A percentile compares a stretch with the other conserved stretches of the same genome.
Conservation (phyloP, 495 filamentous ascomycete genomes). For the Penicillium lividum region DNA sequence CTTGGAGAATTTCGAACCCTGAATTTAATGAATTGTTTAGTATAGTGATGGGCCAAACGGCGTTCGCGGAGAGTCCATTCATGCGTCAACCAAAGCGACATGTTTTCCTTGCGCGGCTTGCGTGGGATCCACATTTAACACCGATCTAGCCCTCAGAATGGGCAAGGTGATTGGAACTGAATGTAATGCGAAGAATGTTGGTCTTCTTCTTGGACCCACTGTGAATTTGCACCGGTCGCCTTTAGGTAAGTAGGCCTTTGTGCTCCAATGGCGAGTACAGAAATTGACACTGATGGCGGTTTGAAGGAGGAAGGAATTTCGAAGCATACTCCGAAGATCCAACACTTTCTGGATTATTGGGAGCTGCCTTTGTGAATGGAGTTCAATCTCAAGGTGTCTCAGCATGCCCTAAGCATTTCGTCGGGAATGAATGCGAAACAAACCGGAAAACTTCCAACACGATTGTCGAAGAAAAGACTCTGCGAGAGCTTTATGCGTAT, state of each 20-base stretch:
- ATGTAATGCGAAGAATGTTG: not conserved
- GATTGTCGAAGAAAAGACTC: not conserved
- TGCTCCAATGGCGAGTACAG: not conserved
- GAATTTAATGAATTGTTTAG: not conserved
- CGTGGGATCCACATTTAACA: not conserved
- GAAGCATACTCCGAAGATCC: constrained; percentile 71
- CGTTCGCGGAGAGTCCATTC: not conserved
- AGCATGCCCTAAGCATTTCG: constrained; percentile 67
- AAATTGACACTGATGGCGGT: not conserved
- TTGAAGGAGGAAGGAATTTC: constrained; percentile 43
- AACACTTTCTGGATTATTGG: constrained; percentile 58
- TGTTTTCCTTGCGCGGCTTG: not conserved
- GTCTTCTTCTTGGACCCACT: not conserved
- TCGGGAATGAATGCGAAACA: constrained; percentile 66
- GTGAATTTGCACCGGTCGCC: not conserved
- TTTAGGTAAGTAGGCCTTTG: not conserved
- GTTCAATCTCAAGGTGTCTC: constrained; percentile 62
- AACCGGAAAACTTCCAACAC: constrained; percentile 14
- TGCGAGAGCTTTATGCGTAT: constrained; percentile 60
- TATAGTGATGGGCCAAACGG: not conserved
- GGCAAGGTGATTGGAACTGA: not conserved
- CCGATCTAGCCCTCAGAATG: not conserved
- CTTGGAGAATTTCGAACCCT: not conserved
- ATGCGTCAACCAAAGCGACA: not conserved
- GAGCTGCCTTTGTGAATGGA: constrained; percentile 59